Evolutionary conservation across 768 basidiomycete genomes (phyloP).

Genomic region (Russula sp.): DNA sequence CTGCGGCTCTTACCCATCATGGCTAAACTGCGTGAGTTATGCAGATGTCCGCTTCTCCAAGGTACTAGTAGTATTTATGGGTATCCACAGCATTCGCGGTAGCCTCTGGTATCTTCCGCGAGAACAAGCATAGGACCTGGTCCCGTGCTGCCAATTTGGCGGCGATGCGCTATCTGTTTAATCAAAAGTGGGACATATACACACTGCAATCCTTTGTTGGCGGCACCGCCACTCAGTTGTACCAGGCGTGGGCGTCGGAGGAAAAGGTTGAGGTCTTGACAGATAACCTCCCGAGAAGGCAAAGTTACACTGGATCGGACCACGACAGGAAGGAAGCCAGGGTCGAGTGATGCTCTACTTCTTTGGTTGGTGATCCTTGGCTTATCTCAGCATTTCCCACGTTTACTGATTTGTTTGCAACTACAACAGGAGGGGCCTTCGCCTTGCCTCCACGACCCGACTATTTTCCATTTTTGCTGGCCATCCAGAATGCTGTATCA

Average conservation of each 20-base stretch:
- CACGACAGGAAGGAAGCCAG: conserved; percentile 15
- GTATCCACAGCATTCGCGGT: conserved; percentile 16
- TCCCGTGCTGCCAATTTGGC: conserved; percentile 4
- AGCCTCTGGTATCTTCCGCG: conserved; percentile 12
- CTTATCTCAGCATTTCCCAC: too few species aligned
- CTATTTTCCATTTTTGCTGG: conserved; percentile 1
- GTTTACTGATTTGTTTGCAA: neutral
- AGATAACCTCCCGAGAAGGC: conserved; percentile 8
- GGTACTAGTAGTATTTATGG: neutral
- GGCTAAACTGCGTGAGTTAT: conserved; percentile 1
- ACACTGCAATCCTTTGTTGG: conserved; percentile 4
- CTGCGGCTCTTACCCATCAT: neutral
- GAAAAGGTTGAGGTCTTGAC: conserved; percentile 10
- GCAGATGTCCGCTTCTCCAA: neutral
- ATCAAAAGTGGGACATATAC: conserved; percentile 8
- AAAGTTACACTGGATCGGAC: conserved; percentile 20
- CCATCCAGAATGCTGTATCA: conserved; percentile 1
- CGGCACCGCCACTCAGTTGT: neutral
- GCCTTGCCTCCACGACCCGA: neutral
- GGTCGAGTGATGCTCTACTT: conserved; percentile 11
- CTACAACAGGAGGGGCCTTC: conserved; percentile 19
- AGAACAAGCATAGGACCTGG: conserved; percentile 18
- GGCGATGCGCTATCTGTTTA: neutral
- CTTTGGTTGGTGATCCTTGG: conserved; percentile 5
- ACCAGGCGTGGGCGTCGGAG: conserved; percentile 1